Evolutionary conservation across 192 early-diverging fungal genomes (phyloP).

Genomic region (Lunasporangiospora selenospora): DNA sequence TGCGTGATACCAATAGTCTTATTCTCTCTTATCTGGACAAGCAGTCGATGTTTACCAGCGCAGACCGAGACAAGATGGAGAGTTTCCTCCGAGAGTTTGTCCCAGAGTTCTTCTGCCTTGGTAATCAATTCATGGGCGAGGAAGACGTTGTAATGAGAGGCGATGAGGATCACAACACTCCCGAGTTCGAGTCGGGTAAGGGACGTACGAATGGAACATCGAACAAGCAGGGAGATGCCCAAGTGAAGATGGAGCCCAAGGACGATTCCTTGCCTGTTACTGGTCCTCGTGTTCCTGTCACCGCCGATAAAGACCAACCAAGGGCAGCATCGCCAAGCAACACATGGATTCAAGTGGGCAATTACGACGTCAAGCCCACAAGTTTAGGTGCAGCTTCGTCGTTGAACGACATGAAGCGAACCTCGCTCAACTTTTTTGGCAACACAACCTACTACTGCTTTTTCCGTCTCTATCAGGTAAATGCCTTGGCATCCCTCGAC

Average conservation of each 20-base stretch:
- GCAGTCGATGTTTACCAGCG: slow-evolving; percentile 52
- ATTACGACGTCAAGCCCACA: slow-evolving; percentile 48
- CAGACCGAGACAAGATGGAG: slow-evolving; percentile 78
- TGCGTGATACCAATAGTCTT: slow-evolving; percentile 80
- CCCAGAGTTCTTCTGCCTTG: slow-evolving; percentile 67
- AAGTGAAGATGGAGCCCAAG: slow-evolving; percentile 34
- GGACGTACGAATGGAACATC: slow-evolving; percentile 3
- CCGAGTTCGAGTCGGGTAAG: slow-evolving; percentile 21
- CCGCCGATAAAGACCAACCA: slow-evolving; percentile 35
- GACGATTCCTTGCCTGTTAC: slow-evolving; percentile 34
- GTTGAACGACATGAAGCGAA: slow-evolving; percentile 32
- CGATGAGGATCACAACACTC: slow-evolving; percentile 53
- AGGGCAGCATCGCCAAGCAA: slow-evolving; percentile 30
- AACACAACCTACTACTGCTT: slow-evolving; percentile 90
- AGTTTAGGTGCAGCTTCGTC: slow-evolving; percentile 38
- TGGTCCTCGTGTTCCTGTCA: slow-evolving; percentile 41
- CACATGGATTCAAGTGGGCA: slow-evolving; percentile 48
- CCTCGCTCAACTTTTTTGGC: slow-evolving; percentile 77
- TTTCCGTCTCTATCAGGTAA: slow-evolving; percentile 84
- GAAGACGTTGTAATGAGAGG: slow-evolving; percentile 58
- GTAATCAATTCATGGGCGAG: slow-evolving; percentile 57
- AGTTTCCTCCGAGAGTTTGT: slow-evolving; percentile 81
- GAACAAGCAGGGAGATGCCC: slow-evolving; percentile 28
- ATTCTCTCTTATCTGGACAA: slow-evolving; percentile 78
- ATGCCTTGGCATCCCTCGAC: background rate